These are phyloP conservation scores for Ophiostoma novo-ulmi DNA, from an alignment of 2,329 filamentous ascomycete species.

Conservation along the genomic window DNA sequence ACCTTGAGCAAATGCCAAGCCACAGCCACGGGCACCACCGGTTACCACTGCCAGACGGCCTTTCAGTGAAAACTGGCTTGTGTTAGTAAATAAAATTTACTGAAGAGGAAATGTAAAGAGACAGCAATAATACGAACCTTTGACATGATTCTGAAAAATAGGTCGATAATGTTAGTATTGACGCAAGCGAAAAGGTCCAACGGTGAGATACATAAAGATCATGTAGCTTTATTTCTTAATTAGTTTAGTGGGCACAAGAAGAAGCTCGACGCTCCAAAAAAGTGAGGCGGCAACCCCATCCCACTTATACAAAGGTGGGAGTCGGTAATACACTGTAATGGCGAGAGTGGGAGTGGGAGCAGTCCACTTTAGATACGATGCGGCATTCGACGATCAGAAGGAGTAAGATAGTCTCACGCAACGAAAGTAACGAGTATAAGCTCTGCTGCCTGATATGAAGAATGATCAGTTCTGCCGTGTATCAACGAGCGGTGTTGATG, in stretches of 20 bases:
- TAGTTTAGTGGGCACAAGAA: neutral
- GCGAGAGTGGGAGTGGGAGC: neutral
- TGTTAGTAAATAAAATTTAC: neutral
- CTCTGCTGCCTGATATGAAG: neutral
- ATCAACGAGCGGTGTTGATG: neutral
- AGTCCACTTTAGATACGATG: neutral
- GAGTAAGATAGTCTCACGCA: neutral
- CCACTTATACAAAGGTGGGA: slow-evolving; percentile 7
- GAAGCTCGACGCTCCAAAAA: neutral
- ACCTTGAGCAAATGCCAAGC: slow-evolving; percentile 68
- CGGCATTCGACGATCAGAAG: neutral
- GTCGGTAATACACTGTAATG: neutral
- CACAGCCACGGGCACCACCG: slow-evolving; percentile 66
- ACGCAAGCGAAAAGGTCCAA: neutral
- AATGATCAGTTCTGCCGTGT: neutral
- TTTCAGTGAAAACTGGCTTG: slow-evolving; percentile 24
- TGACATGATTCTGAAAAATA: neutral
- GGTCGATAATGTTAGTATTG: neutral
- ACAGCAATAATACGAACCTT: neutral
- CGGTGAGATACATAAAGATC: neutral
- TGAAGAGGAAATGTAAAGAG: neutral
- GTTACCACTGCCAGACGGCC: slow-evolving; percentile 62
- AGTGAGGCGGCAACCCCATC: neutral
- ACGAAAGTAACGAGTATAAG: neutral
- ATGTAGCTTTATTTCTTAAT: neutral